phyloP scores from a whole-genome alignment of 768 basidiomycete genomes.

The Boletus eberwhitei region DNA sequence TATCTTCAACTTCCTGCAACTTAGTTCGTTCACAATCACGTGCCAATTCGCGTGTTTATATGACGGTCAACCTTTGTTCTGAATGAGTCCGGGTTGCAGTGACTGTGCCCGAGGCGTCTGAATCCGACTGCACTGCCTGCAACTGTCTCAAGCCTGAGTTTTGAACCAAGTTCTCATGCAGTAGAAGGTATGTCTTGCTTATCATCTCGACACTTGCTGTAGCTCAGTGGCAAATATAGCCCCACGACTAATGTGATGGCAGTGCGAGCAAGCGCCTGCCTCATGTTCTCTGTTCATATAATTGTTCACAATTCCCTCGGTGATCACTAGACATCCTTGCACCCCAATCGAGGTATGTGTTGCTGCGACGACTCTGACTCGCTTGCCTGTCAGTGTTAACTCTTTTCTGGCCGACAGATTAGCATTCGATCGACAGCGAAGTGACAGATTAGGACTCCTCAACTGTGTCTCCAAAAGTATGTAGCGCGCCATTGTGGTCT shows the following conservation, averaged over 20 bases:
- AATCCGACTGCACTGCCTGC: too few species aligned
- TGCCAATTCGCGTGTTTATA: too few species aligned
- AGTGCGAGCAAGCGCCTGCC: conserved; percentile 1
- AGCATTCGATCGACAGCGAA: not conserved
- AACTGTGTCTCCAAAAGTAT: not conserved
- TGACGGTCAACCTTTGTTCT: too few species aligned
- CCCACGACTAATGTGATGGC: not conserved
- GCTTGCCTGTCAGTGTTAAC: not conserved
- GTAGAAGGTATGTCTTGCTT: not conserved
- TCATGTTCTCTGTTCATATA: not conserved
- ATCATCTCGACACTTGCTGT: not conserved
- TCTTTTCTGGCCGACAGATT: not conserved
- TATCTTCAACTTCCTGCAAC: too few species aligned
- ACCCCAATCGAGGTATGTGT: not conserved
- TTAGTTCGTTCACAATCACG: too few species aligned
- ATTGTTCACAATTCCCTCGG: not conserved
- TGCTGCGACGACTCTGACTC: not conserved
- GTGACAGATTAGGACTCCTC: not conserved
- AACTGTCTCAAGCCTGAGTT: not conserved
- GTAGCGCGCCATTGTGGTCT: not conserved
- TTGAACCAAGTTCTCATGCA: not conserved
- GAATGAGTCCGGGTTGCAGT: too few species aligned
- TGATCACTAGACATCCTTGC: not conserved
- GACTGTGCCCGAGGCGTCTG: too few species aligned
- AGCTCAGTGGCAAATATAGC: not conserved